Evolutionary conservation across 345 rosid genomes (phyloP), one percentile per base, ranked within the genome.

Genomic region (Kandelia obovata): DNA sequence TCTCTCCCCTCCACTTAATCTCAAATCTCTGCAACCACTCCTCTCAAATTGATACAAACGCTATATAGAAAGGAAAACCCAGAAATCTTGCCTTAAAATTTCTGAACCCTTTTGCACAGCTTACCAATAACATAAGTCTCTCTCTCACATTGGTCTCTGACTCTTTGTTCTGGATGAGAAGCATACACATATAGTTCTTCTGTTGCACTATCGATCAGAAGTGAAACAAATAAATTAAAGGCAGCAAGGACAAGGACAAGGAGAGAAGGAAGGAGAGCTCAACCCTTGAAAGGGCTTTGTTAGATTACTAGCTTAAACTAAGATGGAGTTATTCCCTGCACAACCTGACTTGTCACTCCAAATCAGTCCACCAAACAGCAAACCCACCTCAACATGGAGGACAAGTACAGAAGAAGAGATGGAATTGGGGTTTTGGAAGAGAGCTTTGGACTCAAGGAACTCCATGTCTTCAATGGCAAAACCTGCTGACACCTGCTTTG

Each of bases 241-340:
- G 49, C 25, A 67, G n/a, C 15, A 37, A 27, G 10, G 25, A n/a
- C 58, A 21, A 55, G 11, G 32, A 34, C 39, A 23, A 52, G 47
- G 31, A 52, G 64, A 30, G 43, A 39, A 59, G 19, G 27, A 19
- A 30, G 46, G 25, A 55, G 58, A 1, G 10, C 25, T 9, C 58
- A 26, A 26, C 30, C 20, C 30, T 26, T 30, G 10, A 30, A 57
- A 19, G 62, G 59, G 59, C 58, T 11, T 46, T 35, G 26, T 67
- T 62, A 58, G 70, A 20, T 30, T 25, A 58, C 5, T 51, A 10
- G 16, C 13, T 39, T 39, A 39, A 39, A 43, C 7, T 32, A 53
- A 56, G 63, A 90, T 90, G 96, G 96, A 90, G 85, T 72, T 90
- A 17, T 90, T 90, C 79, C 90, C 93, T 58, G 89, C 92, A 56